Evolutionary conservation across 2,329 filamentous ascomycete species (phyloP).

Genomic region (Aspergillus glaucus): DNA sequence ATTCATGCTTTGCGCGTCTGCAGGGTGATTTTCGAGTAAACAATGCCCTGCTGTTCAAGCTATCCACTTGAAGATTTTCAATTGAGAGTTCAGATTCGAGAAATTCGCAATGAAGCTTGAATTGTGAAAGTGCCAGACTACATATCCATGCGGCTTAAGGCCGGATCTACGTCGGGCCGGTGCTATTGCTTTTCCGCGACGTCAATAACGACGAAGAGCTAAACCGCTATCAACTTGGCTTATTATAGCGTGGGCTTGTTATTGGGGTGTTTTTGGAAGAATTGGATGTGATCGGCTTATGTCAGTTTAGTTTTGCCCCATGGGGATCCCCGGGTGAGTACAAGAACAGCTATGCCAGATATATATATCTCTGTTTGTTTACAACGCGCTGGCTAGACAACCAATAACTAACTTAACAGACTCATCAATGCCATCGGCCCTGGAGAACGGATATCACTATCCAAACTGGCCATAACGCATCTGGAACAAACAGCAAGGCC

Average conservation of each 20-base stretch:
- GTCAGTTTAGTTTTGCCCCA: conserved; percentile 12
- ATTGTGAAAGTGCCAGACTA: neutral
- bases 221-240: neutral
- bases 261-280: conserved; percentile 3
- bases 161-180: conserved; percentile 34
- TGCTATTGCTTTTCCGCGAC: conserved; percentile 14
- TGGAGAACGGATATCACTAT: conserved; percentile 71
- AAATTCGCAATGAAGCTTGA: neutral
- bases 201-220: conserved; percentile 15
- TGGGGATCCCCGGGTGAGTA: conserved; percentile 43
- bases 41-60: neutral
- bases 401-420: conserved; percentile 42
- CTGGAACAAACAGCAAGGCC: conserved; percentile 65
- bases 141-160: neutral
- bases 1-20: neutral
- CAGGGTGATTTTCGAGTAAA: conserved; percentile 6
- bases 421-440: conserved; percentile 86
- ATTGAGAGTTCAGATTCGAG: neutral
- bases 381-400: conserved; percentile 5
- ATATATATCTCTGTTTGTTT: conserved; percentile 5
- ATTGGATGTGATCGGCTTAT: neutral
- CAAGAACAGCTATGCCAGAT: neutral
- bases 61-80: neutral
- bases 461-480: conserved; percentile 73
- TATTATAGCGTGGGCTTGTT: neutral